These are phyloP conservation scores for Coemansia sp. DNA, from an alignment of 192 early-diverging fungal species.

Conservation along the genomic window DNA sequence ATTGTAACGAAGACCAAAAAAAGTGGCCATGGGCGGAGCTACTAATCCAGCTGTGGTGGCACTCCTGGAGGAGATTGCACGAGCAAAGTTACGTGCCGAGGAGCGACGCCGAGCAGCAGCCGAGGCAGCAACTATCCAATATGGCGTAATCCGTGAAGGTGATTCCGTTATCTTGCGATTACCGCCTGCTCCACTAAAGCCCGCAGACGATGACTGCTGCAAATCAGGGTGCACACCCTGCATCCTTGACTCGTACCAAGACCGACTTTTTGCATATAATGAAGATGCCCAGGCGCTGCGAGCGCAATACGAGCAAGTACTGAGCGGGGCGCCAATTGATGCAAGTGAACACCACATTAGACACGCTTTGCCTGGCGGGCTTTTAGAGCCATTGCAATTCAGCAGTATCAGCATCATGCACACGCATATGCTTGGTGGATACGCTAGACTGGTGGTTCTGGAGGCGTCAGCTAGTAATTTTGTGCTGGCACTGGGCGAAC, in stretches of 20 bases:
- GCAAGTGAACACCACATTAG: conserved; percentile 10
- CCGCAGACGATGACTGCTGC: conserved; percentile 49
- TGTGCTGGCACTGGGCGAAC: conserved; percentile 33
- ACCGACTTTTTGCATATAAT: conserved; percentile 19
- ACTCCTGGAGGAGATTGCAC: conserved; percentile 39
- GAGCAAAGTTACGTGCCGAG: conserved; percentile 32
- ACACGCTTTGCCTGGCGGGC: conserved; percentile 10
- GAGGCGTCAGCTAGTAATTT: conserved; percentile 38
- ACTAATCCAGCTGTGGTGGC: conserved; percentile 37
- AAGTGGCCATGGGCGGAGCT: conserved; percentile 2
- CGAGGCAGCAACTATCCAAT: background rate
- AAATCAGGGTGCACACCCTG: conserved; percentile 55
- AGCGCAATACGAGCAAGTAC: conserved; percentile 25
- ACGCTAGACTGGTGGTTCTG: conserved; percentile 33
- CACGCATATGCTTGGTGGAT: conserved; percentile 5
- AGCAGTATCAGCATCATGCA: conserved; percentile 17
- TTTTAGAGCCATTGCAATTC: conserved; percentile 39
- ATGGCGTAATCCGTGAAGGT: conserved; percentile 13
- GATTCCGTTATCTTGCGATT: conserved; percentile 26
- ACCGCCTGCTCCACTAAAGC: conserved; percentile 33
- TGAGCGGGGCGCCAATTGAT: conserved; percentile 11
- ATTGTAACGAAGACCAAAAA: background rate
- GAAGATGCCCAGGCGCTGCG: conserved; percentile 5
- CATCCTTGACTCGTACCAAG: conserved; percentile 49
- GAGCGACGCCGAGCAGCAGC: conserved; percentile 20